Percentiles rank a stretch among this genome's conserved stretches.
Conservation (phyloP, 345 rosid genomes). For the Luvunga scandens region DNA sequence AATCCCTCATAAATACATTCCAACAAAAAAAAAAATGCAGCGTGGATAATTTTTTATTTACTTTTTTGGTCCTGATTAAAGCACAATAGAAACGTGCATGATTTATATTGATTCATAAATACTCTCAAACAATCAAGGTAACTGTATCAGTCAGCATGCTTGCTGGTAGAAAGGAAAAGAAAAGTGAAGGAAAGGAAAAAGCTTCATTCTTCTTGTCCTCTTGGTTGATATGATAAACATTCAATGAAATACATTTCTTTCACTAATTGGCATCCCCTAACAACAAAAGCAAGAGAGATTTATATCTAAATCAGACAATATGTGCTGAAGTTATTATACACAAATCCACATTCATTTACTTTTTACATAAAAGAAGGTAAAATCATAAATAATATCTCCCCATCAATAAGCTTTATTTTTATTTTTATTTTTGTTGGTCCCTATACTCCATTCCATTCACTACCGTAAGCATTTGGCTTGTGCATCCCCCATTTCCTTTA, state of each 20-base stretch:
- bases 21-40: neutral
- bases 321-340: neutral
- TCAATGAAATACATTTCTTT: neutral
- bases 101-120: neutral
- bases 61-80: neutral
- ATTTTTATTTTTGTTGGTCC: no score
- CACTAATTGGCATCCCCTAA: neutral
- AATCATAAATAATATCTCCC: neutral
- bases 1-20: neutral
- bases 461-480: neutral
- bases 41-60: neutral
- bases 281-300: neutral
- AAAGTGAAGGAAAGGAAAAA: neutral
- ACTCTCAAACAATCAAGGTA: neutral
- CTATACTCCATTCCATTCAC: neutral
- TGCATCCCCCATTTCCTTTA: neutral
- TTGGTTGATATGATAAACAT: neutral
- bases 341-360: neutral
- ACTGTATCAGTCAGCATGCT: neutral
- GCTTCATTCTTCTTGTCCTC: neutral
- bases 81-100: neutral
- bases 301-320: neutral
- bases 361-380: neutral
- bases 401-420: neutral
- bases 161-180: neutral